Base-by-base conservation (phyloP, 768 basidiomycete species). In the Leccinum barrowsii region DNA sequence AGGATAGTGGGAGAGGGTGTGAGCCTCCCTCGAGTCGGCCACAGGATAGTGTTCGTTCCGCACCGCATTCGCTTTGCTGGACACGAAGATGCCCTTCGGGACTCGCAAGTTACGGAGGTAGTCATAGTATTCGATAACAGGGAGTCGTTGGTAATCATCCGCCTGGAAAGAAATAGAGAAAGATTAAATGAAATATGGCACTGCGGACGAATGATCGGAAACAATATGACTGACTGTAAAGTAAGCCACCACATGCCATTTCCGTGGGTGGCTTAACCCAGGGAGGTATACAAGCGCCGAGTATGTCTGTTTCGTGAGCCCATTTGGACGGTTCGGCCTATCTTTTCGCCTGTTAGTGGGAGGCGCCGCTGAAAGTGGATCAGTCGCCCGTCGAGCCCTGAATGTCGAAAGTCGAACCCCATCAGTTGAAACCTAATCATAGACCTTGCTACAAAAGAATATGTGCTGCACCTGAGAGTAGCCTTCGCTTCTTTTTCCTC, bases 221-320 rank as follows among this genome's bases (percentile, higher is more conserved):
- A 50, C 28, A 47, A 40, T 59, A 47, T 50, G 53, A 65, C 81
- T 68, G 68, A 90, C 88, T 72, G 84, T 83, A 72, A 91, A 90
- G 76, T 91, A 91, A 49, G 89, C 88, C 57, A 90, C 89, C 52
- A 91, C 81, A 74, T 92, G 89, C 89, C 89, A 92, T 79, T 90
- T 90, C 46, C 83, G 80, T 28, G 80, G 79, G 54, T 80, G 79
- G 55, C 74, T 75, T 40, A 79, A 75, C 51, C 82, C 85, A 40
- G 84, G 85, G 58, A 85, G 76, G 67, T 85, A 79, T 48, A 90
- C 87, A 40, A 85, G 82, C 28, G 89, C 89, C 7, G 89, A 90
- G 67, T 90, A 91, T 0, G 90, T 92, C 69, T 92, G 90, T 74
- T 92, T 92, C 46, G 89, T 92, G 53, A 92, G 78, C n/a, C 90